phyloP scores from a whole-genome alignment of 2,329 filamentous ascomycete genomes.

The Trichoderma afroharzianum region DNA sequence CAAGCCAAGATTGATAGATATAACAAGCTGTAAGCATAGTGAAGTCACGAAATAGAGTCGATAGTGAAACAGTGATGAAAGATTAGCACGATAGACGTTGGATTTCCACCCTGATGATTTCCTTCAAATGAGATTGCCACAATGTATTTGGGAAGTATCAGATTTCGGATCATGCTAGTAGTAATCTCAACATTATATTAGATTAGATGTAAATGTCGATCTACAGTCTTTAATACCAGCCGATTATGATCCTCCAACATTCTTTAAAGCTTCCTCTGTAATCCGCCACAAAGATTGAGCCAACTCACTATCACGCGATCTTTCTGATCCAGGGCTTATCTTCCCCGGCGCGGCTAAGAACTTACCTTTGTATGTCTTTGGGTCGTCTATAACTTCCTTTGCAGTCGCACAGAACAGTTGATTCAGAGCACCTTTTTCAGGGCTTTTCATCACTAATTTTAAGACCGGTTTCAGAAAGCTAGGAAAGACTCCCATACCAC shows the following conservation, averaged over 20 bases:
- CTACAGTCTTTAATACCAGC: background rate
- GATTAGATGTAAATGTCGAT: background rate
- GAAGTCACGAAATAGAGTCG: background rate
- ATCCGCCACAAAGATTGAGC: background rate
- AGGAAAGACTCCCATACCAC: background rate
- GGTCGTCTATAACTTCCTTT: background rate
- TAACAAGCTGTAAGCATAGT: background rate
- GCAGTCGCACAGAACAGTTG: background rate
- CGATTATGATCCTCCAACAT: background rate
- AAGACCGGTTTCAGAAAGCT: background rate
- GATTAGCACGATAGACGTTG: background rate
- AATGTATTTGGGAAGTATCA: background rate
- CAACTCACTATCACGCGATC: background rate
- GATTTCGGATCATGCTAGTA: background rate
- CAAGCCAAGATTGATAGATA: background rate
- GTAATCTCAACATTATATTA: background rate
- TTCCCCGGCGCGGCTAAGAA: background rate
- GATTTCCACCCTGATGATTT: background rate
- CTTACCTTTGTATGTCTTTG: background rate
- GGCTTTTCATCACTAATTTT: slow-evolving; percentile 2
- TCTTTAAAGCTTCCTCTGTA: background rate
- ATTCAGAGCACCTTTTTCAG: background rate
- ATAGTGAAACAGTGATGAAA: background rate
- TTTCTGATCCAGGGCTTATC: background rate
- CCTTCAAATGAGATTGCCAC: background rate